These are phyloP conservation scores for Podila epicladia DNA, from an alignment of 192 early-diverging fungal species.

Conservation along the genomic window DNA sequence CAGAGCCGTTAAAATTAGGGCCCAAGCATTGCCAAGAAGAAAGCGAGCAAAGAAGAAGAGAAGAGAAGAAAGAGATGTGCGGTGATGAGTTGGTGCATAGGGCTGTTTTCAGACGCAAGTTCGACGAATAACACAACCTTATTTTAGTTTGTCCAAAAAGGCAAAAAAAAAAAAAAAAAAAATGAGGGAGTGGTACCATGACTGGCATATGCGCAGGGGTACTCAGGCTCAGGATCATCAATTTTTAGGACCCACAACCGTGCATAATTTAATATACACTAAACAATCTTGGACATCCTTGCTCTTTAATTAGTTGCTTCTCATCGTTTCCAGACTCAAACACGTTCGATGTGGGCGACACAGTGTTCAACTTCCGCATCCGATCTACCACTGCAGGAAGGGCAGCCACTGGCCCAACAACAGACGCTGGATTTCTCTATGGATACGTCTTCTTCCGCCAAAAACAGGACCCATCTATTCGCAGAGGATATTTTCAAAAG, in stretches of 20 bases:
- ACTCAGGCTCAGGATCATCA: too few species aligned
- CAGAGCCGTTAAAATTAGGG: too few species aligned
- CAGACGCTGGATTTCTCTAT: slow-evolving; percentile 73
- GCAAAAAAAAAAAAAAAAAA: too few species aligned
- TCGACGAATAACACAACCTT: too few species aligned
- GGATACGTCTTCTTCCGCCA: slow-evolving; percentile 97
- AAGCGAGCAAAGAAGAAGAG: too few species aligned
- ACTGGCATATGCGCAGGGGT: too few species aligned
- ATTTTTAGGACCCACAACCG: neutral
- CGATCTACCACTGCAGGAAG: slow-evolving; percentile 66
- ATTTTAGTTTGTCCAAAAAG: too few species aligned
- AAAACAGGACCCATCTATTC: slow-evolving; percentile 83
- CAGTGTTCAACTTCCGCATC: slow-evolving; percentile 77
- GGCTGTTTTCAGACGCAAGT: too few species aligned
- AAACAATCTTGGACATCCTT: neutral
- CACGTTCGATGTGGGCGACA: slow-evolving; percentile 78
- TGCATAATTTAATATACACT: neutral
- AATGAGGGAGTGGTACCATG: too few species aligned
- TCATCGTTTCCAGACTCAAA: slow-evolving; percentile 84
- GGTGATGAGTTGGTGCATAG: too few species aligned
- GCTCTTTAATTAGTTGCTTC: slow-evolving; percentile 60
- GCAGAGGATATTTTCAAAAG: slow-evolving; percentile 95
- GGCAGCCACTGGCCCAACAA: slow-evolving; percentile 63
- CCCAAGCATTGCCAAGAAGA: too few species aligned
- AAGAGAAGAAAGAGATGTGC: too few species aligned